Percentiles rank a stretch among this genome's conserved stretches.
Conservation (phyloP, 495 filamentous ascomycete genomes). For the Umbilicaria muhlenbergii region DNA sequence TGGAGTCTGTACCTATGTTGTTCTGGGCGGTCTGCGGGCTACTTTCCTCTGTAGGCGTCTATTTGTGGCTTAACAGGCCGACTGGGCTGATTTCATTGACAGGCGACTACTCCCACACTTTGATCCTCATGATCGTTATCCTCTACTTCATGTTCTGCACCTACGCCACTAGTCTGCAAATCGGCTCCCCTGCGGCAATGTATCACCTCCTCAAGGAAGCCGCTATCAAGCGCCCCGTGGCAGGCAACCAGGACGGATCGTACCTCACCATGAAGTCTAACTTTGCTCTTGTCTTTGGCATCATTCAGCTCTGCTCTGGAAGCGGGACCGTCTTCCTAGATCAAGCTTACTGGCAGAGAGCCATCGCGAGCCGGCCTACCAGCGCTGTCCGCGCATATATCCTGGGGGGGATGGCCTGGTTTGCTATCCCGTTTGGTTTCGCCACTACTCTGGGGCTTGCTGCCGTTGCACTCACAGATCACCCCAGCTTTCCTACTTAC, state of each 20-base stretch:
- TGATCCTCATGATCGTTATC: constrained; percentile 30
- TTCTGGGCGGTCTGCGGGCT: constrained; percentile 25
- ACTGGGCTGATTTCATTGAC: not conserved
- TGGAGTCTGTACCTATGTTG: constrained; percentile 27
- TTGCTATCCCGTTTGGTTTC: constrained; percentile 34
- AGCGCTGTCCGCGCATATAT: constrained; percentile 32
- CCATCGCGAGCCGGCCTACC: constrained; percentile 30
- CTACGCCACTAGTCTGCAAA: constrained; percentile 25
- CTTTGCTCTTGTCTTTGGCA: constrained; percentile 26
- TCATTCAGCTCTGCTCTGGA: constrained; percentile 19
- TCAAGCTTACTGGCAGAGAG: constrained; percentile 33
- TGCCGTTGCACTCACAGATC: constrained; percentile 29
- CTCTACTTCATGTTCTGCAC: constrained; percentile 33
- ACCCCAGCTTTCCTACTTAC: constrained; percentile 33
- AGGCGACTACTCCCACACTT: constrained; percentile 28
- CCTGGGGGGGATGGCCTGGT: constrained; percentile 33
- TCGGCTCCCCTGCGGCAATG: constrained; percentile 28
- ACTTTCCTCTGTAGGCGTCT: constrained; percentile 18
- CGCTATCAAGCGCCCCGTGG: constrained; percentile 26
- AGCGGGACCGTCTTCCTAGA: constrained; percentile 28
- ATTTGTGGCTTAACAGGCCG: not conserved
- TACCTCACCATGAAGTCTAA: constrained; percentile 36
- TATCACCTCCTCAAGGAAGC: constrained; percentile 34
- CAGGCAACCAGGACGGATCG: constrained; percentile 31
- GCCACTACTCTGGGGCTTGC: constrained; percentile 32